Base-by-base conservation (phyloP, 2,329 filamentous ascomycete genomes). In the Fonsecaea multimorphosa region DNA sequence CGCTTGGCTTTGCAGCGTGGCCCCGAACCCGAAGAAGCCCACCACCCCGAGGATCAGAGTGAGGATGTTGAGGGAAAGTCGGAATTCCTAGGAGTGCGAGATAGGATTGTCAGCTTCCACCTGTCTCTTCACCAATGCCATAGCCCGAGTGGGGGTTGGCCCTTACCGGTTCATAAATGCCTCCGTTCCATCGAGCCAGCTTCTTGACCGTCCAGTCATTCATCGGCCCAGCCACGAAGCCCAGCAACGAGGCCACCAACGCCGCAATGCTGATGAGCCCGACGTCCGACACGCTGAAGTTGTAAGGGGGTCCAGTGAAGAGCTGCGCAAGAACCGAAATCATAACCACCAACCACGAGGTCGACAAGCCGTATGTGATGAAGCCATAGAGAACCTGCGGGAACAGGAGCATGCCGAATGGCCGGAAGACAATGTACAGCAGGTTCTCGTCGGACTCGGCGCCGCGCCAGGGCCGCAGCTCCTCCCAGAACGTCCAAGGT, bases 161-260 rank as follows among this genome's bases (percentile, higher is more conserved):
- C 32, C 56, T 44, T 32, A 58, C 79, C 1, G 79, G 78, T 54
- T 78, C 74, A 64, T 76, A 70, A 63, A 79, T 74, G 31, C 80
- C 80, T 19, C 76, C 72, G 68, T 81, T 81, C 38, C 79, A 75
- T 4, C 78, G 75, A 0, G 81, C 79, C 1, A 82, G 72, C 60
- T 69, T 73, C 22, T 80, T 73, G 2, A 73, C 71, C 12, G 77
- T 57, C 49, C 67, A 68, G 63, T 78, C 77, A 2, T 72, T 74
- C 22, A 76, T 49, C 1, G 71, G 22, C 72, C 75, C n/a, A 73
- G 58, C 61, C 16, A 64, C 32, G 32, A 63, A 65, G 8, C 57
- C 63, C 34, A 64, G 44, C 24, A 68, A 56, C 9, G 61, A 64
- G 8, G 61, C 65, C 19, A 68, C 58, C 53, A 68, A 24, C 5